Evolutionary conservation across 352 stramenopile species (phyloP).

Genomic region (Pythium pyrilobum): DNA sequence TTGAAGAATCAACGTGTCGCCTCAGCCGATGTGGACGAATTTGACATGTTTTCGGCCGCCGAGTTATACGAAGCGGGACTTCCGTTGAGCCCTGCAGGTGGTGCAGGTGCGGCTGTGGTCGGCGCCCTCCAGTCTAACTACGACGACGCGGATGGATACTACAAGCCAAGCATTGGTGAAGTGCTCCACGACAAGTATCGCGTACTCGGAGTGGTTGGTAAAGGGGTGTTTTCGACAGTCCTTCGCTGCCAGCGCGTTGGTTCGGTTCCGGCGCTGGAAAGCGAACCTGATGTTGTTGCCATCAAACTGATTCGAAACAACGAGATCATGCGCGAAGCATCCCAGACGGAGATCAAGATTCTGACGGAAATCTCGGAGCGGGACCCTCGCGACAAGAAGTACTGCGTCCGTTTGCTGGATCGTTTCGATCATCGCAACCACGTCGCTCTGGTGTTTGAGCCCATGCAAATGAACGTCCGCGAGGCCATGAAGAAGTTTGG

Average conservation of each 20-base stretch:
- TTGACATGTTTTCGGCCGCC: constrained; percentile 86
- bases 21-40: constrained; percentile 47
- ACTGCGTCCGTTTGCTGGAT: constrained; percentile 81
- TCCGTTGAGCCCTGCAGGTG: constrained; percentile 24
- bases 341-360: constrained; percentile 78
- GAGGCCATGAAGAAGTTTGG: constrained; percentile 90
- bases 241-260: constrained; percentile 86
- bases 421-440: constrained; percentile 93
- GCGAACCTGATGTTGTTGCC: constrained; percentile 38
- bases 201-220: constrained; percentile 92
- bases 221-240: constrained; percentile 98
- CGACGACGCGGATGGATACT: constrained; percentile 98
- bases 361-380: constrained; percentile 67
- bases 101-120: constrained; percentile 21
- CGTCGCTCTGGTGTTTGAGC: constrained; percentile 96
- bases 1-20: constrained; percentile 6
- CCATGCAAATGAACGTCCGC: constrained; percentile 96
- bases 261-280: not conserved
- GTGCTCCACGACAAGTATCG: constrained; percentile 89
- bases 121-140: constrained; percentile 84
- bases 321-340: constrained; percentile 97
- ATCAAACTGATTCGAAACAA: constrained; percentile 95
- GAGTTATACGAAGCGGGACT: constrained; percentile 45
- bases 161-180: constrained; percentile 93
- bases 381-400: constrained; percentile 75